phyloP scores from a whole-genome alignment of 2,329 filamentous ascomycete species.

The Akanthomyces muscarius region DNA sequence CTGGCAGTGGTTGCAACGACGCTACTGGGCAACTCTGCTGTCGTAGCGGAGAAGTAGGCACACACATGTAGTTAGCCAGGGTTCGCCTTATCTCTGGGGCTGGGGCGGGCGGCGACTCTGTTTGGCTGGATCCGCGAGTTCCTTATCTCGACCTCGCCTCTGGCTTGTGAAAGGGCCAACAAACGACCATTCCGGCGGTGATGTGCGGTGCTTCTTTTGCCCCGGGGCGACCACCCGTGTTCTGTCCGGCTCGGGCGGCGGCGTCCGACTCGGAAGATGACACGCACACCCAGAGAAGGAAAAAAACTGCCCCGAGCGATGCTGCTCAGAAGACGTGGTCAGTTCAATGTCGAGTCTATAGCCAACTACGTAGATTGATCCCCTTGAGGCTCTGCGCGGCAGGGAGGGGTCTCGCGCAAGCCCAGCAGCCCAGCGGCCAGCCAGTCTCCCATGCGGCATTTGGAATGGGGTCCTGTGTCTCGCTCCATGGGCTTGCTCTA shows the following conservation, averaged over 20 bases:
- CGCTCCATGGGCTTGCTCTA: too few relatives aligned
- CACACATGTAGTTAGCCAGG: not conserved
- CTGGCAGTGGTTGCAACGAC: too few relatives aligned
- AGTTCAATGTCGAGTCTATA: too few relatives aligned
- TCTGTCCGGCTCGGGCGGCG: slow-evolving; percentile 7
- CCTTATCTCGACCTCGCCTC: slow-evolving; percentile 2
- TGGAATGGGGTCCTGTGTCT: slow-evolving; percentile 1
- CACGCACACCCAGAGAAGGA: too few relatives aligned
- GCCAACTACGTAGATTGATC: not conserved
- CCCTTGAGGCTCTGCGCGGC: not conserved
- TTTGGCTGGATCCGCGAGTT: not conserved
- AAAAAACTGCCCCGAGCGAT: not conserved
- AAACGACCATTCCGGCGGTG: not conserved
- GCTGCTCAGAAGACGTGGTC: not conserved
- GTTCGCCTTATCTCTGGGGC: slow-evolving; percentile 4
- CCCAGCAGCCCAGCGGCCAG: not conserved
- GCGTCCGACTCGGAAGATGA: slow-evolving; percentile 1
- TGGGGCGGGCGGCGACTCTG: not conserved
- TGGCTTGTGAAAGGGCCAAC: slow-evolving; percentile 1
- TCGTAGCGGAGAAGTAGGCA: too few relatives aligned
- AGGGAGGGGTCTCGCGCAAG: not conserved
- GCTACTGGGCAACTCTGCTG: not conserved
- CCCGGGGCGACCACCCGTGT: not conserved
- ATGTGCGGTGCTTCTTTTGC: not conserved
- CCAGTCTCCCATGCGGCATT: slow-evolving; percentile 5